Conservation (phyloP, 2,329 filamentous ascomycete genomes). For the Balansia obtecta region DNA sequence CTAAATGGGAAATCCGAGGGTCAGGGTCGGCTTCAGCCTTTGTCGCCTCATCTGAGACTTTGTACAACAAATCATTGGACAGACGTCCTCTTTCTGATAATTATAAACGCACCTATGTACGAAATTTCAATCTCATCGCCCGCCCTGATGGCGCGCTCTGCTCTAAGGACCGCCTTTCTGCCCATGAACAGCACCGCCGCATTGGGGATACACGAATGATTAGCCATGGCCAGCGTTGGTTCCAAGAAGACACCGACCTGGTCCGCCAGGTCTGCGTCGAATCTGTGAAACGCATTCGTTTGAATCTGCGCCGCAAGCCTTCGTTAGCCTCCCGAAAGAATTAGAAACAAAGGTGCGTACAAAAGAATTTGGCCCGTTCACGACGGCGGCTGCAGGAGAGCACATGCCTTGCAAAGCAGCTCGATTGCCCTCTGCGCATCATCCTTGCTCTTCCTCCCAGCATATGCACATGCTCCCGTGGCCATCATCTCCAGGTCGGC, state of each 20-base stretch:
- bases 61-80: neutral
- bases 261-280: constrained; percentile 35
- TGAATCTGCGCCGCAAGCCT: constrained; percentile 31
- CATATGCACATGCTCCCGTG: constrained; percentile 27
- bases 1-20: constrained; percentile 17
- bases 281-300: constrained; percentile 48
- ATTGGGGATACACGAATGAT: constrained; percentile 51
- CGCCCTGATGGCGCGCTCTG: constrained; percentile 33
- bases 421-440: constrained; percentile 29
- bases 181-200: constrained; percentile 43
- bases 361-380: too few relatives aligned
- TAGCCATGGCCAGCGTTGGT: constrained; percentile 43
- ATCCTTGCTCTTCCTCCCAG: constrained; percentile 24
- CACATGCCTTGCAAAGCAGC: constrained; percentile 40
- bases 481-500: constrained; percentile 37
- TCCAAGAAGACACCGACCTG: constrained; percentile 45
- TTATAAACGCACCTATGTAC: constrained; percentile 39
- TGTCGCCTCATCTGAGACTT: too few relatives aligned
- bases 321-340: constrained; percentile 1
- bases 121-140: constrained; percentile 49
- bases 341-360: neutral
- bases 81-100: neutral
- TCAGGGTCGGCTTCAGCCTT: too few relatives aligned
- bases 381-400: too few relatives aligned
- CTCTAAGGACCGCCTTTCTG: constrained; percentile 36